Percentiles rank a stretch among this genome's conserved stretches.
Evolutionary conservation across 208 protist species (phyloP).

Genomic region (Trypanosoma avium): DNA sequence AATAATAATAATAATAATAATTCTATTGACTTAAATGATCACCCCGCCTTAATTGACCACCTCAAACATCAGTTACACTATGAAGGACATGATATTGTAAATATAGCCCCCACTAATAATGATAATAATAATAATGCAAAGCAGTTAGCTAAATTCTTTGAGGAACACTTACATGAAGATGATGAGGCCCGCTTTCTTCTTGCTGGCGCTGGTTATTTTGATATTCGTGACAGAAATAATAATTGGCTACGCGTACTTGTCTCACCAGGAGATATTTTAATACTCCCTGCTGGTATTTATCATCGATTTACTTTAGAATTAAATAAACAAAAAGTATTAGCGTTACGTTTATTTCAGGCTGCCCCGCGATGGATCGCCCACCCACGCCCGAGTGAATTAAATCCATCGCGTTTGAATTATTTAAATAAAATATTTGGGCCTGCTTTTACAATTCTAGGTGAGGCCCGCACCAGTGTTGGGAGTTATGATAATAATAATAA

Average conservation of each 20-base stretch:
- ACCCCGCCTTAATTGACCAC: slow-evolving; percentile 33
- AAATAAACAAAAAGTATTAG: slow-evolving; percentile 47
- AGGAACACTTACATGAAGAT: slow-evolving; percentile 87
- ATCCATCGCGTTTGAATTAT: no score
- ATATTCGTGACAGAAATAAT: slow-evolving; percentile 73
- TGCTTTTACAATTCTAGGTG: no score
- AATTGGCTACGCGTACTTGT: slow-evolving; percentile 68
- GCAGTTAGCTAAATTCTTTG: slow-evolving; percentile 57
- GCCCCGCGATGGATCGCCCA: slow-evolving; percentile 79
- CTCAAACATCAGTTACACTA: slow-evolving; percentile 47
- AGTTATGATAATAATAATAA: no score
- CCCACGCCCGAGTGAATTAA: slow-evolving; percentile 49
- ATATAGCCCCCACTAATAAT: slow-evolving; percentile 28
- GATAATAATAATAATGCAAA: slow-evolving; percentile 45
- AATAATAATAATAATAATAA: slow-evolving; percentile 15
- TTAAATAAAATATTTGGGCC: no score
- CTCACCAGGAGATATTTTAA: slow-evolving; percentile 60
- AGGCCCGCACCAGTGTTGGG: no score
- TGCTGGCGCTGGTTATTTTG: slow-evolving; percentile 83
- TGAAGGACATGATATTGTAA: slow-evolving; percentile 51
- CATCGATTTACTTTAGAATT: slow-evolving; percentile 85
- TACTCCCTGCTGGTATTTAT: slow-evolving; percentile 81
- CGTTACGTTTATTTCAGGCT: slow-evolving; percentile 79
- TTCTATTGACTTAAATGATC: slow-evolving; percentile 27
- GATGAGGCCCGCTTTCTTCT: slow-evolving; percentile 86